These are phyloP conservation scores for Diaporthe aspalathi DNA, from an alignment of 2,329 filamentous ascomycete species.

Conservation along the genomic window DNA sequence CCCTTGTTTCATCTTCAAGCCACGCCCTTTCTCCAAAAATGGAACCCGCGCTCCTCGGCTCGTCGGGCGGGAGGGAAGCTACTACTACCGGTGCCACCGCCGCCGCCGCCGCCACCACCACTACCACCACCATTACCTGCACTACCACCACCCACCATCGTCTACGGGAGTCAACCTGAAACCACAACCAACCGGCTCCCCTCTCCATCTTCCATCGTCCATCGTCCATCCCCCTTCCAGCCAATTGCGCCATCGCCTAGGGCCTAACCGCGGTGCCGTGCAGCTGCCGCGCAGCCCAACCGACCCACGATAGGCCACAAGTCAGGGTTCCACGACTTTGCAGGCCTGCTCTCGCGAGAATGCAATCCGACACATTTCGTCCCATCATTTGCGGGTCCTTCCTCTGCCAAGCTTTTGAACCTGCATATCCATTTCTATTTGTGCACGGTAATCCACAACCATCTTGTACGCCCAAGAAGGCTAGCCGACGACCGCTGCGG, in stretches of 20 bases:
- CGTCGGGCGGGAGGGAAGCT: not conserved
- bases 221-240: too few relatives aligned
- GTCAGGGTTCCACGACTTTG: not conserved
- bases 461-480: not conserved
- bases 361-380: not conserved
- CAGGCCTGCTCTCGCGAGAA: not conserved
- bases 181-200: not conserved
- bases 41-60: constrained; percentile 12
- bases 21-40: constrained; percentile 27
- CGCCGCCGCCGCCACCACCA: too few relatives aligned
- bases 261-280: too few relatives aligned
- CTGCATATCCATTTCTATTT: constrained; percentile 2
- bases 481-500: too few relatives aligned
- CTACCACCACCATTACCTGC: too few relatives aligned
- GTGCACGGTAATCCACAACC: not conserved
- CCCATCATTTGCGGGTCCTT: constrained; percentile 13
- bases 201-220: too few relatives aligned
- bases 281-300: too few relatives aligned
- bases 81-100: too few relatives aligned
- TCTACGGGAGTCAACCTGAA: constrained; percentile 15
- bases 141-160: too few relatives aligned
- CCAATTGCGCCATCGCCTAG: too few relatives aligned
- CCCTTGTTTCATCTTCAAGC: constrained; percentile 29
- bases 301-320: too few relatives aligned
- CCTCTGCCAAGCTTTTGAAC: constrained; percentile 16